phyloP scores from a whole-genome alignment of 148 eudicot species.

The Camellia granthamiana region DNA sequence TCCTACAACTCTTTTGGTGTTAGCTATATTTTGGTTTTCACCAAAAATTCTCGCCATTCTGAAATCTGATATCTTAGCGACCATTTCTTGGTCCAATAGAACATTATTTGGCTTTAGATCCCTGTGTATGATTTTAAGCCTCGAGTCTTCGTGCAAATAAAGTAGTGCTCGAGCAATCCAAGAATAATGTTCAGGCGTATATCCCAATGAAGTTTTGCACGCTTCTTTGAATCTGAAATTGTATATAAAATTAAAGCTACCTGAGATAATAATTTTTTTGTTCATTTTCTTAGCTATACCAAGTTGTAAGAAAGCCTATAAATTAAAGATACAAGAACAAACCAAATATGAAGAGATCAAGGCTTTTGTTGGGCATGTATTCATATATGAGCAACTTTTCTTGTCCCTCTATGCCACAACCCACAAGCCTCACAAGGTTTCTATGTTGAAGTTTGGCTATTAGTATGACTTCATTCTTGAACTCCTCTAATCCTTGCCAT shows the following conservation, averaged over 20 bases:
- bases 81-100: constrained; percentile 13
- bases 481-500: constrained; percentile 22
- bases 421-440: constrained; percentile 14
- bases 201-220: constrained; percentile 4
- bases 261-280: neutral
- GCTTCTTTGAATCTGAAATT: neutral
- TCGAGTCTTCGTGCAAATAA: constrained; percentile 14
- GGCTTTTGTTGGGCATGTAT: constrained; percentile 36
- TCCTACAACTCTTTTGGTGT: constrained; percentile 24
- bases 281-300: neutral
- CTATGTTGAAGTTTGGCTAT: constrained; percentile 31
- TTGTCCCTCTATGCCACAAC: constrained; percentile 29
- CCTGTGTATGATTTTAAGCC: constrained; percentile 16
- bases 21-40: constrained; percentile 16
- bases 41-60: constrained; percentile 27
- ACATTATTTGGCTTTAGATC: constrained; percentile 23
- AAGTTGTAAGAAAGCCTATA: neutral
- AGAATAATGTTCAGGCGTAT: neutral
- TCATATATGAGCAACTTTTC: constrained; percentile 44
- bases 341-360: constrained; percentile 34
- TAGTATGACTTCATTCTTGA: constrained; percentile 40
- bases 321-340: neutral
- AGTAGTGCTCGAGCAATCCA: constrained; percentile 18
- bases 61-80: constrained; percentile 21
- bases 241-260: neutral